Evolutionary conservation across 352 stramenopile species (phyloP).

Genomic region (Phytophthora capsici): DNA sequence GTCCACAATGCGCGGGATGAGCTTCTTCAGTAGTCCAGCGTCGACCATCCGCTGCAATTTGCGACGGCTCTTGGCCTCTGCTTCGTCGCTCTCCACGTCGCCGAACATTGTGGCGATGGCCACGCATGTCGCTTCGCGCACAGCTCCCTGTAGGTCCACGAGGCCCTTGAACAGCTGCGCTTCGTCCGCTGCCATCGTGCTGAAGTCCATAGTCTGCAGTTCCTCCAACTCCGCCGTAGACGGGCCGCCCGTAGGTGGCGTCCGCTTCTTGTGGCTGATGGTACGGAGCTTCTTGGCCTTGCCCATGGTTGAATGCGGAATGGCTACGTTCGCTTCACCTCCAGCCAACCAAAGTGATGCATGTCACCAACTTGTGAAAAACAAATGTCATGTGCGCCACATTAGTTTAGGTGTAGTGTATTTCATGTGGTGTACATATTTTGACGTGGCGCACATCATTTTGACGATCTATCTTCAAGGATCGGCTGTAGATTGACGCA

Average conservation of each 20-base stretch:
- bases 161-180: slow-evolving; percentile 78
- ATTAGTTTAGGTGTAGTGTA: neutral
- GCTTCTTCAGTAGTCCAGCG: slow-evolving; percentile 77
- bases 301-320: slow-evolving; percentile 54
- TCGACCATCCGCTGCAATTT: slow-evolving; percentile 85
- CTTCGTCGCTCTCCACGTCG: slow-evolving; percentile 62
- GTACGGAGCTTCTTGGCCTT: slow-evolving; percentile 89
- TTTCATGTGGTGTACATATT: too few species aligned
- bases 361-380: slow-evolving; percentile 13
- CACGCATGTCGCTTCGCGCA: slow-evolving; percentile 89
- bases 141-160: slow-evolving; percentile 74
- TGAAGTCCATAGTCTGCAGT: slow-evolving; percentile 48
- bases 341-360: slow-evolving; percentile 33
- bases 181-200: slow-evolving; percentile 57
- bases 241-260: slow-evolving; percentile 62
- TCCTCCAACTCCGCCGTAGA: slow-evolving; percentile 69
- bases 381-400: neutral
- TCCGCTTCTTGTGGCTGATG: slow-evolving; percentile 85
- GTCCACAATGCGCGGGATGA: slow-evolving; percentile 87
- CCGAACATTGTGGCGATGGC: slow-evolving; percentile 85
- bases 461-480: slow-evolving; percentile 5
- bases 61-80: slow-evolving; percentile 56
- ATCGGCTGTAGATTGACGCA: slow-evolving; percentile 8
- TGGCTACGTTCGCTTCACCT: slow-evolving; percentile 20
- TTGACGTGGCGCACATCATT: neutral